Evolutionary conservation across 2,329 filamentous ascomycete genomes (phyloP), one percentile per base, ranked within the genome.

Genomic region (Botryosphaeria dothidea): DNA sequence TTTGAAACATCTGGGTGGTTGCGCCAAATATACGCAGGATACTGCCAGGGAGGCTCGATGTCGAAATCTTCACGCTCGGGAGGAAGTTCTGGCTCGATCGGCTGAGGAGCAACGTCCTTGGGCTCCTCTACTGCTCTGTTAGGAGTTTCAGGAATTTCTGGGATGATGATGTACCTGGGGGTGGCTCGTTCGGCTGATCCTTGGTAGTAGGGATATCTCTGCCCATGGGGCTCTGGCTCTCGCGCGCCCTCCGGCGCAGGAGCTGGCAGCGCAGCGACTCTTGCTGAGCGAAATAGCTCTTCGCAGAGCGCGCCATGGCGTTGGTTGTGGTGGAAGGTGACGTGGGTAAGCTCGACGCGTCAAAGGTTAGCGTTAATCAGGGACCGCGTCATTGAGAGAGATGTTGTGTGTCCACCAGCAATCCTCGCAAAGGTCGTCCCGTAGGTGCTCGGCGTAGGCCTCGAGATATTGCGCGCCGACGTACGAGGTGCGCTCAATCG

Each of bases 381-480:
- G 36, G 9, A 46, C 38, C 27, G 56, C 38, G 27, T 46, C 11
- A 15, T 58, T 36, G 5, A 19, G 5, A 46, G 25, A 23, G 34
- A 69, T 62, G 34, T 71, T 70, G 52, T 68, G 67, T 46, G 66
- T 68, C 21, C 70, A 65, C 71, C 72, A 74, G 48, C 72, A 74
- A 19, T 69, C 66, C 15, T 66, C 62, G 66, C 72, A 74, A 57
- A 66, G 27, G 51, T 73, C 71, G 34, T 67, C 60, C 7, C 57
- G 62, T 2, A 75, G 62, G 25, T 68, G 71, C 52, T 73, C 71
- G 15, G 72, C 74, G 63, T 72, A 73, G 11, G 69, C 69, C 61
- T 73, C 71, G 13, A 71, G 65, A 49, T 71, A 72, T 9, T 68
- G 36, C 15, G 68, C 69, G 21, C 68, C 71, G 31, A 66, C 56